Evolutionary conservation across 1,139 yeast species (phyloP), one percentile per base, ranked within the genome.

Genomic region (Debaryomyces subglobosus): DNA sequence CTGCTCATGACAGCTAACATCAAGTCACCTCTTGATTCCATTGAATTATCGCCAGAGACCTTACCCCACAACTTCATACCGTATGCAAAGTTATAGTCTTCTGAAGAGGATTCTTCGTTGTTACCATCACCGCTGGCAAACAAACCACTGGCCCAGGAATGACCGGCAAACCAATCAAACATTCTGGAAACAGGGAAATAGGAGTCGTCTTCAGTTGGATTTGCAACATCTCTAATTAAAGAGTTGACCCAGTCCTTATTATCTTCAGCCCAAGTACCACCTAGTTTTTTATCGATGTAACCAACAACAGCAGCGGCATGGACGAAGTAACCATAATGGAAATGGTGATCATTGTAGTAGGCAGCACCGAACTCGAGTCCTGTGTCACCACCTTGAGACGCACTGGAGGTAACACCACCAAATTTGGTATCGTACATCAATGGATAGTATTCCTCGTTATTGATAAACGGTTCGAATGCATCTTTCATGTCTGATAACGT

Each of bases 21-120:
- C 62, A 89, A 74, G 54, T 83, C 84, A 44, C 89, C 94, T 60
- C 92, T 79, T n/a, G 82, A 73, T 63, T 84, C 87, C 92, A 89
- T 84, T n/a, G 84, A 68, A 21, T 63, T 54, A 61, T 89, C 90
- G n/a, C 85, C 90, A 54, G 79, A 74, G 5, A 85, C 85, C 29
- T 74, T 70, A 48, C 91, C 96, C 92, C 94, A 88, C 54, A 88
- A 72, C 65, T 86, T 86, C 86, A 88, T 84, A 51, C 87, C 96
- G 66, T 86, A 88, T 13, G 89, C 82, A 60, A 86, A 86, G 68
- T 89, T 87, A 71, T 84, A 85, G 61, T 88, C 95, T 64, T 89
- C 96, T 15, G 92, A 84, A 13, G 89, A 74, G 3, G 92, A 85
- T 65, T 89, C 96, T 69, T 89, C 87, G 60, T 89, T 85, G 59